phyloP scores from a whole-genome alignment of 2,329 filamentous ascomycete species.

The Fusarium haematococcum region DNA sequence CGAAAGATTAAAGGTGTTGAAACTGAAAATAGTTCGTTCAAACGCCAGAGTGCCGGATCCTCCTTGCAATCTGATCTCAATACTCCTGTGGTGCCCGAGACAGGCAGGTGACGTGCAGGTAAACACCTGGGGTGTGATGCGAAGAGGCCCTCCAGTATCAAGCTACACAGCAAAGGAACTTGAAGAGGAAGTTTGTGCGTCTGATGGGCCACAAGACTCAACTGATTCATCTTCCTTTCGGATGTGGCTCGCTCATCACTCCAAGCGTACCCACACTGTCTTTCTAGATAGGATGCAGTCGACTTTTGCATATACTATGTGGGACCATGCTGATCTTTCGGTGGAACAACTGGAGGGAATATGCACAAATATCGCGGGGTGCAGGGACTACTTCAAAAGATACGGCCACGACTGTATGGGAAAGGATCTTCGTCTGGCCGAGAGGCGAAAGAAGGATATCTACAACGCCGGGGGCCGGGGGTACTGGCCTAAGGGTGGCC shows the following conservation, averaged over 20 bases:
- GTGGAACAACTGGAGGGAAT: neutral
- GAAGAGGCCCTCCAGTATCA: neutral
- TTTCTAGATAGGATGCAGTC: neutral
- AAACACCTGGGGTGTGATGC: neutral
- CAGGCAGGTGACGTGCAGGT: neutral
- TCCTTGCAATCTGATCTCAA: neutral
- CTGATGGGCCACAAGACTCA: neutral
- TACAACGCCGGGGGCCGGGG: neutral
- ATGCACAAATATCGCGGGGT: neutral
- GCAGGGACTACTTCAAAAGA: neutral
- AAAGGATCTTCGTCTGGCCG: neutral
- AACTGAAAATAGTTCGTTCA: neutral
- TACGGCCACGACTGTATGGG: neutral
- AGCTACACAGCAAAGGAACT: neutral
- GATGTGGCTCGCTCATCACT: neutral
- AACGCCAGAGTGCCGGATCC: neutral
- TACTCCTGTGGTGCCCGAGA: neutral
- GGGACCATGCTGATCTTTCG: neutral
- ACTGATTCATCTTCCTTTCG: neutral
- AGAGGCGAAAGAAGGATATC: neutral
- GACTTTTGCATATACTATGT: neutral
- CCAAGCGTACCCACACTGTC: neutral
- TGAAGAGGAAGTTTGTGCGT: neutral
- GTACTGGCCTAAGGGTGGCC: neutral
- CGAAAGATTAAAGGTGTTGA: neutral